phyloP scores from a whole-genome alignment of 306 rosid genomes.

The Carpinus viminea region DNA sequence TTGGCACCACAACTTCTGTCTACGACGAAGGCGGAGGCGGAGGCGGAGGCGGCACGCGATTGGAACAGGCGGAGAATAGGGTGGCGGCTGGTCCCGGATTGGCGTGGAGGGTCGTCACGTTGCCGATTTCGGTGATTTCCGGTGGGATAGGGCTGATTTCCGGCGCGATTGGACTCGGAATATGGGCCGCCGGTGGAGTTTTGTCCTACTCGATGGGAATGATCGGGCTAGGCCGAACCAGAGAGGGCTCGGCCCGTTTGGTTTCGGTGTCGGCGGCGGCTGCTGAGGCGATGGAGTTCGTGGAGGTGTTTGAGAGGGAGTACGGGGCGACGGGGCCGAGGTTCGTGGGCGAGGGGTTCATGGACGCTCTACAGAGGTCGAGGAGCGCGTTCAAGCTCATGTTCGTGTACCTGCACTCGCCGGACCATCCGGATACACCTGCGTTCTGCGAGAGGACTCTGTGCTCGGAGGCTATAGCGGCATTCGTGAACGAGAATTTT shows the following conservation, averaged over 20 bases:
- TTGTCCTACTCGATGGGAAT: slow-evolving; percentile 82
- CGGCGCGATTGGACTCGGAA: slow-evolving; percentile 79
- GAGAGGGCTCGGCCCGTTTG: slow-evolving; percentile 50
- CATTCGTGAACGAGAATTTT: slow-evolving; percentile 80
- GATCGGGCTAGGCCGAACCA: slow-evolving; percentile 55
- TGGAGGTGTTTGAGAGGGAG: slow-evolving; percentile 71
- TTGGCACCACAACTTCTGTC: slow-evolving; percentile 16
- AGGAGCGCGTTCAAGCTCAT: slow-evolving; percentile 68
- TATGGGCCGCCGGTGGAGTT: slow-evolving; percentile 97
- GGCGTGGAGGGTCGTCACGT: slow-evolving; percentile 74
- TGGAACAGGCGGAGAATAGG: slow-evolving; percentile 32
- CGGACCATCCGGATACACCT: slow-evolving; percentile 92
- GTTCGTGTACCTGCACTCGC: slow-evolving; percentile 93
- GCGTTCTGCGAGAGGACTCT: slow-evolving; percentile 79
- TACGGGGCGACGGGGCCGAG: slow-evolving; percentile 57
- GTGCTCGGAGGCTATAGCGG: slow-evolving; percentile 57
- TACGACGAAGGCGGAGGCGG: slow-evolving; percentile 3
- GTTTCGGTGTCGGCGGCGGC: slow-evolving; percentile 65
- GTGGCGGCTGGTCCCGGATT: slow-evolving; percentile 50
- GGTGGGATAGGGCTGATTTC: slow-evolving; percentile 79
- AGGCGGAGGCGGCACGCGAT: slow-evolving; percentile 11
- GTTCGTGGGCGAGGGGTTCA: slow-evolving; percentile 81
- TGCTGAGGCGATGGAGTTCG: slow-evolving; percentile 68
- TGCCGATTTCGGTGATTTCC: slow-evolving; percentile 83
- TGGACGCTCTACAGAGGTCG: slow-evolving; percentile 91